Evolutionary conservation across 2,329 filamentous ascomycete species (phyloP).

Genomic region (Microdochium trichocladiopsis): DNA sequence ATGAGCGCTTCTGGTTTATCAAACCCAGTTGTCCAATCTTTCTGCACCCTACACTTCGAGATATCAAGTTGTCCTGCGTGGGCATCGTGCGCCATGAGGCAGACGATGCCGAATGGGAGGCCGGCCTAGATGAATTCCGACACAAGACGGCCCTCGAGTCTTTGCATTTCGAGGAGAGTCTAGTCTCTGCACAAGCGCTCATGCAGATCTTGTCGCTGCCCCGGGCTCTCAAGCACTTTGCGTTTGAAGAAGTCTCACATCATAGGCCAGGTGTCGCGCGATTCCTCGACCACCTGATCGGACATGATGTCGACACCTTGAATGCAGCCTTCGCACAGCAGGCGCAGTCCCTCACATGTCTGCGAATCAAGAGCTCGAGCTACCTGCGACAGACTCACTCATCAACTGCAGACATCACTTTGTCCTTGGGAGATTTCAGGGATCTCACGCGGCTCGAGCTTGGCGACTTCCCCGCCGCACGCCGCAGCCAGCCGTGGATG

Average conservation of each 20-base stretch:
- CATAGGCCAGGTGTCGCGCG: background rate
- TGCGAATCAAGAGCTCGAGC: background rate
- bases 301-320: background rate
- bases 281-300: background rate
- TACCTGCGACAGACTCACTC: background rate
- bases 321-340: background rate
- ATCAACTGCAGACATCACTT: background rate
- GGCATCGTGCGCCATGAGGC: background rate
- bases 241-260: background rate
- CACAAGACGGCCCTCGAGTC: background rate
- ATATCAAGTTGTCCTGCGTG: background rate
- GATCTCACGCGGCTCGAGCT: background rate
- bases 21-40: background rate
- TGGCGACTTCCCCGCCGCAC: background rate
- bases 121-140: background rate
- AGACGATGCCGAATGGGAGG: background rate
- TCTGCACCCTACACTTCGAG: background rate
- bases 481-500: background rate
- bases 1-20: background rate
- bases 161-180: background rate
- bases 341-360: background rate
- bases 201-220: background rate
- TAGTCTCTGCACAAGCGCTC: background rate
- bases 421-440: background rate
- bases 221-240: background rate